Conservation (phyloP, 768 basidiomycete genomes). For the Leccinum boreale region DNA sequence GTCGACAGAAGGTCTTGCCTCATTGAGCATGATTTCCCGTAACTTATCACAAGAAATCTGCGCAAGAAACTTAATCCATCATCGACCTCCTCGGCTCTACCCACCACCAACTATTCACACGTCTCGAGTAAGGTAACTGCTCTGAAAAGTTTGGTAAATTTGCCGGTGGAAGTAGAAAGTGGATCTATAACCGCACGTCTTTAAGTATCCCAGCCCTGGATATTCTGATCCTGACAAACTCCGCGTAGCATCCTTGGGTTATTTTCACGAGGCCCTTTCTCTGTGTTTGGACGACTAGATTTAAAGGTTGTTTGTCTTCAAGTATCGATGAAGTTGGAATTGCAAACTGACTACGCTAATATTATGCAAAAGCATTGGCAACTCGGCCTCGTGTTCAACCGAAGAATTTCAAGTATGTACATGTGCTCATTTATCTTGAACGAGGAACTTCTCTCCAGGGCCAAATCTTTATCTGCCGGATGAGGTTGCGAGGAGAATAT, state of each 20-base stretch:
- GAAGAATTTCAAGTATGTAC: background rate
- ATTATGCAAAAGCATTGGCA: background rate
- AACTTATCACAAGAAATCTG: slow-evolving; percentile 6
- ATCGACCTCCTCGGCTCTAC: slow-evolving; percentile 26
- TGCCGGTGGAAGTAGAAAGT: background rate
- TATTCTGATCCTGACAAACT: slow-evolving; percentile 17
- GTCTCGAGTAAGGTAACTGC: slow-evolving; percentile 15
- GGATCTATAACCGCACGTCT: background rate
- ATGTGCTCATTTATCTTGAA: slow-evolving; percentile 5
- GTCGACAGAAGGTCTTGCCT: background rate
- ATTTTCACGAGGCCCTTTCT: background rate
- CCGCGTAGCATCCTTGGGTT: slow-evolving; percentile 13
- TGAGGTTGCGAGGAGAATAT: background rate
- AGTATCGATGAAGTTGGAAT: slow-evolving; percentile 14
- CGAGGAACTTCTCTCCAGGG: background rate
- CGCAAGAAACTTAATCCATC: slow-evolving; percentile 8
- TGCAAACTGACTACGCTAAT: slow-evolving; percentile 8
- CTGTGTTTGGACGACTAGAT: slow-evolving; percentile 11
- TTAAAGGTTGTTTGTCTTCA: slow-evolving; percentile 8
- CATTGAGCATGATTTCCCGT: slow-evolving; percentile 9
- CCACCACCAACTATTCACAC: slow-evolving; percentile 9
- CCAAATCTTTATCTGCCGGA: slow-evolving; percentile 7
- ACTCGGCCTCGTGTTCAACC: slow-evolving; percentile 17
- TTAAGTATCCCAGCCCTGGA: slow-evolving; percentile 9
- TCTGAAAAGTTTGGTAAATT: slow-evolving; percentile 7